Evolutionary conservation across 805 yeast species (phyloP).

Genomic region (Myxozyma neotropica): DNA sequence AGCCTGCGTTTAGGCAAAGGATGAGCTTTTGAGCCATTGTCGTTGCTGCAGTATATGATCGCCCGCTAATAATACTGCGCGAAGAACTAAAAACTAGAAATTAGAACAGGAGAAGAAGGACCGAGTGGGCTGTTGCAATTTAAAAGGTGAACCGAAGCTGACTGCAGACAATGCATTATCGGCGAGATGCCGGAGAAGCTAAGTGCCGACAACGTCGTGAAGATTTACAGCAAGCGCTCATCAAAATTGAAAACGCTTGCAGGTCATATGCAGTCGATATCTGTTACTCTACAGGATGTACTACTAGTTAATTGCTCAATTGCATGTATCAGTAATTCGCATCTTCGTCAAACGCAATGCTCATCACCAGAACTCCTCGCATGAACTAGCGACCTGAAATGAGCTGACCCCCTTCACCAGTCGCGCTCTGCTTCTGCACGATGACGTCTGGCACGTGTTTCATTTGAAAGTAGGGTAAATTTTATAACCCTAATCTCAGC

Average conservation of each 20-base stretch:
- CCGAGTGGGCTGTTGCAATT: too few species aligned
- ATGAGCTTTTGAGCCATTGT: slow-evolving; percentile 5
- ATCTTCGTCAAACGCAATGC: too few species aligned
- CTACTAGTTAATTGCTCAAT: too few species aligned
- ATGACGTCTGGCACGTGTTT: not conserved
- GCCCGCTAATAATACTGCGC: too few species aligned
- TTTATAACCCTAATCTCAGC: not conserved
- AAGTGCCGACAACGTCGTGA: not conserved
- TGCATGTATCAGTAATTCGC: too few species aligned
- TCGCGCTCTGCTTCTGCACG: not conserved
- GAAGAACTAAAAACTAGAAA: not conserved
- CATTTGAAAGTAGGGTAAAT: not conserved
- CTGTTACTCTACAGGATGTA: too few species aligned
- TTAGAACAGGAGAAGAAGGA: not conserved
- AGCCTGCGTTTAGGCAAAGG: slow-evolving; percentile 33
- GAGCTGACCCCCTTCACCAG: not conserved
- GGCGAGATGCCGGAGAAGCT: too few species aligned
- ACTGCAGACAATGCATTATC: not conserved
- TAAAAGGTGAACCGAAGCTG: not conserved
- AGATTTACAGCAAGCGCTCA: not conserved
- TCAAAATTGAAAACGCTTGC: not conserved
- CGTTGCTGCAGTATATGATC: not conserved
- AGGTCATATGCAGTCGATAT: too few species aligned
- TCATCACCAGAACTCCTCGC: too few species aligned
- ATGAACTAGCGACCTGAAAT: too few species aligned